phyloP scores from a whole-genome alignment of 2,329 filamentous ascomycete species.

The Fusarium luffae region DNA sequence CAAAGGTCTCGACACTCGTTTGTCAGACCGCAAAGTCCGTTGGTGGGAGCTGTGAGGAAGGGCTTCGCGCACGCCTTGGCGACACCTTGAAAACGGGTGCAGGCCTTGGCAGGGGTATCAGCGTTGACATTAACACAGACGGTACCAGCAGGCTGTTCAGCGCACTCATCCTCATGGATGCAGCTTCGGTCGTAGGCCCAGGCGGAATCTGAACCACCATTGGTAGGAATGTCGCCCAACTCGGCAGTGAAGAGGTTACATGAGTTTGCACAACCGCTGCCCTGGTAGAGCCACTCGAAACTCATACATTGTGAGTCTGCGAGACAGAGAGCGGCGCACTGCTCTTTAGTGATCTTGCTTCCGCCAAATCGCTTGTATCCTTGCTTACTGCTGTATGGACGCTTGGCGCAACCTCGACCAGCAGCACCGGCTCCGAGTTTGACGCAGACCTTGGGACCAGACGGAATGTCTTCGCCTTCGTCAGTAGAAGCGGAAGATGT shows the following conservation, averaged over 20 bases:
- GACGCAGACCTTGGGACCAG: constrained; percentile 28
- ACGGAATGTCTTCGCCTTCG: background rate
- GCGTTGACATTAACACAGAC: constrained; percentile 33
- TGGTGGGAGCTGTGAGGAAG: constrained; percentile 24
- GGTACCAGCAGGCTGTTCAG: constrained; percentile 12
- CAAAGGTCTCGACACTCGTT: constrained; percentile 39
- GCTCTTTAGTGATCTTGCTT: constrained; percentile 29
- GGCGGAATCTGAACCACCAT: constrained; percentile 16
- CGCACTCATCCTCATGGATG: constrained; percentile 21
- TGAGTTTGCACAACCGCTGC: constrained; percentile 28
- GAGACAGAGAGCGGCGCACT: constrained; percentile 37
- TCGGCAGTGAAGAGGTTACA: constrained; percentile 24
- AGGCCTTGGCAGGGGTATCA: constrained; percentile 31
- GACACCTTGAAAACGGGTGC: constrained; percentile 19
- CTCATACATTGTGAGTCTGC: constrained; percentile 28
- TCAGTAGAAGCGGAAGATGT: background rate
- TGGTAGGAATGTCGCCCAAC: constrained; percentile 11
- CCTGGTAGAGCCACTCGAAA: constrained; percentile 34
- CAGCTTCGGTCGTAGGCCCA: constrained; percentile 38
- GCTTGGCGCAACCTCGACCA: constrained; percentile 31
- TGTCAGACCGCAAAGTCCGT: constrained; percentile 10
- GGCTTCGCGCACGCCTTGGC: constrained; percentile 36
- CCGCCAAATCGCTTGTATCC: constrained; percentile 30
- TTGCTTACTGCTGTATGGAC: constrained; percentile 31
- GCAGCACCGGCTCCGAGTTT: constrained; percentile 18